Evolutionary conservation across 139 green algal species (phyloP).

Genomic region (Diplosphaera chodatii): DNA sequence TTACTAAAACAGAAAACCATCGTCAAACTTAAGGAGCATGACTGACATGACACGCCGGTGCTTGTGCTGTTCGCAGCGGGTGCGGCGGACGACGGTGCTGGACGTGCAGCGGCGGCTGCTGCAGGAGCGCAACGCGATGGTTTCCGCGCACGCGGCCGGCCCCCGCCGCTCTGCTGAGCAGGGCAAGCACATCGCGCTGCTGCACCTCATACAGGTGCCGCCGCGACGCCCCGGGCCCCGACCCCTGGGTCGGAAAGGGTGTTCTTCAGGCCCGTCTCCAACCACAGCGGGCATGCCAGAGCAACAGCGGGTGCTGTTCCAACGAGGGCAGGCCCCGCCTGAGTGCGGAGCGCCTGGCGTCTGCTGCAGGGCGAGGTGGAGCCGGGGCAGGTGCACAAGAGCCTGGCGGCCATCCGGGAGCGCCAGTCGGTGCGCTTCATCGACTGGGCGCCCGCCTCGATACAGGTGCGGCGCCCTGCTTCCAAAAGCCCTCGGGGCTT

Average conservation of each 20-base stretch:
- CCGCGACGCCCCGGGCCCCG: too few relatives aligned
- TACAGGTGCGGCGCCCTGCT: too few relatives aligned
- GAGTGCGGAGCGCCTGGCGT: too few relatives aligned
- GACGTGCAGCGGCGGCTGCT: constrained; percentile 96
- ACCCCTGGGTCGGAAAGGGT: too few relatives aligned
- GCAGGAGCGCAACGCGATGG: constrained; percentile 98
- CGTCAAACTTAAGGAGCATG: too few relatives aligned
- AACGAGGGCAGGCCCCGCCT: too few relatives aligned
- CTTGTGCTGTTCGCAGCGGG: constrained; percentile 17
- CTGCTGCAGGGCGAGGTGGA: constrained; percentile 87
- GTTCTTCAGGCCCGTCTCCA: too few relatives aligned
- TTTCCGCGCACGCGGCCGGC: constrained; percentile 37
- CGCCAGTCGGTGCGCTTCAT: constrained; percentile 94
- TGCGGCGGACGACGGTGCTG: constrained; percentile 79
- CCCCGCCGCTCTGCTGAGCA: constrained; percentile 55
- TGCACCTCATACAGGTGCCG: constrained; percentile 92
- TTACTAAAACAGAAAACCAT: too few relatives aligned
- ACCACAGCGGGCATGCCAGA: too few relatives aligned
- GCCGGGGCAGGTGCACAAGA: constrained; percentile 94
- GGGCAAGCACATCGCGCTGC: constrained; percentile 94
- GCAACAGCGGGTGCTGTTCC: too few relatives aligned
- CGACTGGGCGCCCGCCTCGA: constrained; percentile 93
- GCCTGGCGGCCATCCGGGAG: constrained; percentile 92
- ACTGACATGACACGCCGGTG: too few relatives aligned
- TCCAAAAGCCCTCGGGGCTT: too few relatives aligned